Percentiles rank a stretch among this genome's conserved stretches.
Conservation (phyloP, 305 asterid species). For the Fraxinus paxiana region DNA sequence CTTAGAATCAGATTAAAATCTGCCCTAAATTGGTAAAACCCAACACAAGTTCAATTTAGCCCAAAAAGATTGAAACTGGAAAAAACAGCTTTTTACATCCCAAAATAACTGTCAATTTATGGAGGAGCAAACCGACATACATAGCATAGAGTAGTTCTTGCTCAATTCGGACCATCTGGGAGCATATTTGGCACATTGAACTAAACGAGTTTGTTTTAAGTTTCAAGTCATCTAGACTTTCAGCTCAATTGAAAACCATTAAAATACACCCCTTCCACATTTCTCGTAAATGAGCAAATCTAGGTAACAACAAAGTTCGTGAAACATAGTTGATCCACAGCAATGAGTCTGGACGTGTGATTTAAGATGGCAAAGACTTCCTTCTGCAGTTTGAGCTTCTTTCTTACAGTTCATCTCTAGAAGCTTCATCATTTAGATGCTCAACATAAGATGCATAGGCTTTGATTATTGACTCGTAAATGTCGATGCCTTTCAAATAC, state of each 20-base stretch:
- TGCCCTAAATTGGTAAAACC: no score
- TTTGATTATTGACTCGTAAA: constrained; percentile 70
- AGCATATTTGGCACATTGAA: neutral
- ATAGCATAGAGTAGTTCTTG: neutral
- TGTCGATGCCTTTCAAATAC: constrained; percentile 67
- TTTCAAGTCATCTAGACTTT: neutral
- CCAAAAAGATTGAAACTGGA: no score
- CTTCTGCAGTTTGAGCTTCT: neutral
- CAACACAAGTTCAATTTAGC: no score
- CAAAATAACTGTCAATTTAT: no score
- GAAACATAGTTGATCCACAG: neutral
- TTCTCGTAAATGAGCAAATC: neutral
- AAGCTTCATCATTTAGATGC: constrained; percentile 36
- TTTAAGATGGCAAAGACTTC: neutral
- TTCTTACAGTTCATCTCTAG: constrained; percentile 45
- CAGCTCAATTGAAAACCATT: neutral
- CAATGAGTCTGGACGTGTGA: neutral
- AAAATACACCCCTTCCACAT: neutral
- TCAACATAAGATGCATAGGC: constrained; percentile 60
- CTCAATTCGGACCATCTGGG: neutral
- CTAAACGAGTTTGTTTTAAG: neutral
- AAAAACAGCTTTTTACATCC: no score
- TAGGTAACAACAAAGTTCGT: neutral
- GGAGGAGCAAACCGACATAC: no score
- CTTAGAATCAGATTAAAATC: no score